Base-by-base conservation (phyloP, 352 stramenopile genomes). In the Globisporangium canariense region DNA sequence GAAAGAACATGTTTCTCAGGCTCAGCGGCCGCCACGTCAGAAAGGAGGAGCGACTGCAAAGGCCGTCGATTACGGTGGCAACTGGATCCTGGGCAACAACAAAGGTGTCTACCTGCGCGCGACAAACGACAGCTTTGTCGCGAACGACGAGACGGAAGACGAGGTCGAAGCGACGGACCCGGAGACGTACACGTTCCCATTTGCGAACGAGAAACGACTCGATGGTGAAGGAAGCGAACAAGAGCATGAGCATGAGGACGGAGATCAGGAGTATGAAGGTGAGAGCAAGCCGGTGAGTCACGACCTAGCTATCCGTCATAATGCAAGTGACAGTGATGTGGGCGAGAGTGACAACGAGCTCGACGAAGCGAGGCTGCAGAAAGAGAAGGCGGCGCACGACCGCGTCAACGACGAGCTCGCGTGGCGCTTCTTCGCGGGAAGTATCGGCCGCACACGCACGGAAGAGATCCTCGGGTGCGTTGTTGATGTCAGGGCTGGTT, bases 361-460 rank as follows among this genome's bases (percentile, higher is more conserved):
- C 36, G 70, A 77, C 20, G 73, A 82, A 45, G 53, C 70, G 32
- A 65, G 69, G 14, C 54, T 63, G 67, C 60, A 76, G 69, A 64
- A 70, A 22, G 74, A 86, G 46, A 77, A 68, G 46, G 64, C 55
- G 4, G 70, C 75, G 46, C 69, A 69, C 54, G 79, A 86, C 41
- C 73, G 70, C 28, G 55, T 70, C 41, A 87, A 83, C 52, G 82
- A 93, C 50, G 65, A 86, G 36, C 76, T 89, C 20, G 81, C 78
- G 30, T 95, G 86, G 86, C 67, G 72, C 36, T 95, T 91, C 66
- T 93, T 93, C 45, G 84, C 84, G 36, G 86, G 86, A 3, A 93
- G 79, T 59, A 92, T 95, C 53, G 89, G 67, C 45, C 86, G 86
- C 49, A 63, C 65, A 18, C 79, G 80, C 10, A 75, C 86, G 5